Percentiles rank a stretch among this genome's conserved stretches.
Conservation (phyloP, 2,329 filamentous ascomycete genomes). For the Exutisphaerella laricina region DNA sequence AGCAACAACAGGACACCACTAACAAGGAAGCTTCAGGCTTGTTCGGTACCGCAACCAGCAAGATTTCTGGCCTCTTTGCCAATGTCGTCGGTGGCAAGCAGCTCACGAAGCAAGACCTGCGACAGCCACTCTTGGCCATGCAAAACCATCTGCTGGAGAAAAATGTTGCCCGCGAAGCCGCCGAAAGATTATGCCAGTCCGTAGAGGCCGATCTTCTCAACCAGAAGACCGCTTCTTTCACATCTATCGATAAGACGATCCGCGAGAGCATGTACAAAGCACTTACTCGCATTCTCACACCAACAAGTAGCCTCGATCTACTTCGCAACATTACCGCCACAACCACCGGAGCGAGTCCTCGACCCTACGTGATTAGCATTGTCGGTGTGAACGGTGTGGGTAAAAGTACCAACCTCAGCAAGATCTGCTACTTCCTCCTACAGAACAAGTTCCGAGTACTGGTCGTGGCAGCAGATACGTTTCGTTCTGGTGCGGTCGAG, state of each 20-base stretch:
- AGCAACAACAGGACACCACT: constrained; percentile 43
- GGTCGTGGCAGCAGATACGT: constrained; percentile 92
- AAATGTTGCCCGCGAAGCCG: constrained; percentile 93
- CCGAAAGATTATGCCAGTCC: constrained; percentile 80
- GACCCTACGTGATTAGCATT: constrained; percentile 96
- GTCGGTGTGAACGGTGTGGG: constrained; percentile 98
- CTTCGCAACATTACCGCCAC: constrained; percentile 84
- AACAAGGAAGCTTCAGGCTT: constrained; percentile 64
- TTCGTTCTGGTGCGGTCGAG: constrained; percentile 94
- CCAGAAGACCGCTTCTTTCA: constrained; percentile 86
- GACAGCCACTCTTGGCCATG: constrained; percentile 92
- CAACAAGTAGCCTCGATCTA: constrained; percentile 88
- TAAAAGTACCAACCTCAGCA: constrained; percentile 95
- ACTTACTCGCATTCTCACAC: constrained; percentile 89
- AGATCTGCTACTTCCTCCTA: constrained; percentile 95
- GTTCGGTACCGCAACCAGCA: constrained; percentile 72
- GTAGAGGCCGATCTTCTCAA: constrained; percentile 87
- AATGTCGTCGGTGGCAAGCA: constrained; percentile 95
- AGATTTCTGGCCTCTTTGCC: constrained; percentile 81
- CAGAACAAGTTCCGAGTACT: constrained; percentile 97
- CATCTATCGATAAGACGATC: constrained; percentile 70
- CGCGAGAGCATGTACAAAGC: constrained; percentile 86
- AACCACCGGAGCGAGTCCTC: constrained; percentile 58
- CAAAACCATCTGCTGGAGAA: constrained; percentile 91
- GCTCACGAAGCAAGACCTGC: constrained; percentile 79